phyloP scores from a whole-genome alignment of 2,329 filamentous ascomycete genomes.

The Claviceps sp. region DNA sequence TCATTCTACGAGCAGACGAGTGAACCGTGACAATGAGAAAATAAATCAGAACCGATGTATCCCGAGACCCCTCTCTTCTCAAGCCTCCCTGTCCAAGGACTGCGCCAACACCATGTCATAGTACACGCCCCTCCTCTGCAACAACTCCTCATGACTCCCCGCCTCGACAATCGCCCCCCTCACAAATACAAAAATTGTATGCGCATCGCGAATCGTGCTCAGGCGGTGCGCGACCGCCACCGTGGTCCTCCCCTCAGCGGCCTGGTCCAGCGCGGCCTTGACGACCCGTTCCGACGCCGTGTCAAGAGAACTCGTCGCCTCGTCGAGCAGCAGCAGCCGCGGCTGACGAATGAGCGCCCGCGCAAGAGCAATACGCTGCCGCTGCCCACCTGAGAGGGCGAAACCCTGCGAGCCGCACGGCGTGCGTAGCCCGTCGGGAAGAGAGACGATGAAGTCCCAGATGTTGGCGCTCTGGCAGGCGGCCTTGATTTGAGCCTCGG shows the following conservation, averaged over 20 bases:
- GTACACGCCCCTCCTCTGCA: conserved; percentile 34
- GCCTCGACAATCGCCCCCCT: conserved; percentile 35
- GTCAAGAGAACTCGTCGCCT: conserved; percentile 43
- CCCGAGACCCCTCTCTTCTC: too few species aligned
- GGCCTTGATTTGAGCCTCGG: conserved; percentile 12
- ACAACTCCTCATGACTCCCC: conserved; percentile 46
- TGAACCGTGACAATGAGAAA: too few species aligned
- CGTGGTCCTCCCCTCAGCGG: conserved; percentile 6
- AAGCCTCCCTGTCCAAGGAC: conserved; percentile 20
- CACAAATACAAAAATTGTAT: conserved; percentile 48
- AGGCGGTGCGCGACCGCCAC: conserved; percentile 8
- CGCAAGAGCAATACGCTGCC: conserved; percentile 41
- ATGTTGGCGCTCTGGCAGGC: conserved; percentile 32
- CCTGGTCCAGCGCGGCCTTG: conserved; percentile 7
- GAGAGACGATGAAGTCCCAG: conserved; percentile 38
- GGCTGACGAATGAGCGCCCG: conserved; percentile 38
- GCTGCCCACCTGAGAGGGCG: conserved; percentile 38
- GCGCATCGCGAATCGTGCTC: conserved; percentile 12
- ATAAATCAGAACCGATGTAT: too few species aligned
- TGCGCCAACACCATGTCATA: conserved; percentile 38
- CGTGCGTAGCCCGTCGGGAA: conserved; percentile 32
- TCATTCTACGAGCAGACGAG: too few species aligned
- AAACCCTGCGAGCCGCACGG: conserved; percentile 42
- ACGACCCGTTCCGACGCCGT: conserved; percentile 34
- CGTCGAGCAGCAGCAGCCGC: conserved; percentile 38